These are phyloP conservation scores for Diaporthe longicolla DNA, from an alignment of 2,329 filamentous ascomycete genomes.

Conservation along the genomic window DNA sequence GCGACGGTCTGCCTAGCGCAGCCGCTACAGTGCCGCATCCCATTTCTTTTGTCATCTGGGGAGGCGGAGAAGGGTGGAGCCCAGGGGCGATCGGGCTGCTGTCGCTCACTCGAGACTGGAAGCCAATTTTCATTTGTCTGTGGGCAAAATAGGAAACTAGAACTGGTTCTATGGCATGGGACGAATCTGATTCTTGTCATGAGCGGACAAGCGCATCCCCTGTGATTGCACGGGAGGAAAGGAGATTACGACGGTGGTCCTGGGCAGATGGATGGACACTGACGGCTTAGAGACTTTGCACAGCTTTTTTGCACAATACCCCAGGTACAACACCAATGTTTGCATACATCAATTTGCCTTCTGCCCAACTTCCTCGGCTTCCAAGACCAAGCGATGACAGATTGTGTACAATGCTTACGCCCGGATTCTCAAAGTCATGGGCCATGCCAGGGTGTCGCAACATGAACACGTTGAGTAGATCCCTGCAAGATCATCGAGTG, in stretches of 20 bases:
- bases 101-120: background rate
- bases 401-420: background rate
- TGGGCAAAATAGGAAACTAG: slow-evolving; percentile 22
- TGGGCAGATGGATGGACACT: background rate
- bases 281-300: slow-evolving; percentile 23
- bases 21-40: background rate
- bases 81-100: background rate
- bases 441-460: background rate
- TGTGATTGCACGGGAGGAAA: background rate
- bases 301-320: slow-evolving; percentile 42
- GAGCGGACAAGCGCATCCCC: slow-evolving; percentile 13
- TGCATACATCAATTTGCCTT: slow-evolving; percentile 37
- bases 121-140: slow-evolving; percentile 28
- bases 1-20: background rate
- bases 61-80: background rate
- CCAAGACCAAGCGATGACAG: background rate
- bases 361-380: background rate
- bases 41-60: slow-evolving; percentile 20
- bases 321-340: slow-evolving; percentile 39
- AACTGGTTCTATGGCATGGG: slow-evolving; percentile 4
- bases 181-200: slow-evolving; percentile 15
- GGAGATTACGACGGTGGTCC: slow-evolving; percentile 2
- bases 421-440: background rate
- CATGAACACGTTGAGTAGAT: background rate
- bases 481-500: background rate